Evolutionary conservation across 2,329 filamentous ascomycete genomes (phyloP).

Genomic region (Fulvia fulva): DNA sequence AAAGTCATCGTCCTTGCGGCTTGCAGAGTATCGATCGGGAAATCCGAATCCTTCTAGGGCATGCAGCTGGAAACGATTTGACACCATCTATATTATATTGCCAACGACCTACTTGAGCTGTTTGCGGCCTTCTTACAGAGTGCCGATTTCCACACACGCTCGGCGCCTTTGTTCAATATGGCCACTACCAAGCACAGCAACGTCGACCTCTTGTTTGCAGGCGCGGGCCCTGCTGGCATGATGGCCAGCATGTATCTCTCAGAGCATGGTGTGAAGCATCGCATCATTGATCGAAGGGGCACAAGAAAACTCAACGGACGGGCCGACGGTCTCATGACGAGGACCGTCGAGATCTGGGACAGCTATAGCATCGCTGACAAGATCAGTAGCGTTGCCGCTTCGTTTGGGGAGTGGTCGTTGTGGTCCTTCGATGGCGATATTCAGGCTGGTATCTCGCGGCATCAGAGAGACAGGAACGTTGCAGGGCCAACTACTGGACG

Average conservation of each 20-base stretch:
- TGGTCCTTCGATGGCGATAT: too few species aligned
- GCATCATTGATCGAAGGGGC: conserved; percentile 39
- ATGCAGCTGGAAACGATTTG: not conserved
- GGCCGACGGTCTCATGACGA: conserved; percentile 57
- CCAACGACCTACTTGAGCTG: not conserved
- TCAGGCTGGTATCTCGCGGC: too few species aligned
- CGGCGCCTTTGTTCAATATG: not conserved
- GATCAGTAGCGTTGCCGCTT: conserved; percentile 54
- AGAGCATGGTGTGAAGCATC: conserved; percentile 43
- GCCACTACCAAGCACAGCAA: not conserved
- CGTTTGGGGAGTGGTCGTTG: conserved; percentile 7
- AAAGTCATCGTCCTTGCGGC: not conserved
- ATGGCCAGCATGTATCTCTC: conserved; percentile 50
- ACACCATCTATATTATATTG: not conserved
- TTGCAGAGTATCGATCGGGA: not conserved
- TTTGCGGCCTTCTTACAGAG: too few species aligned
- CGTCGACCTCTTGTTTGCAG: conserved; percentile 47
- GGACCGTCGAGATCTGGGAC: conserved; percentile 69
- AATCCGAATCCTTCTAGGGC: not conserved
- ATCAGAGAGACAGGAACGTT: too few species aligned
- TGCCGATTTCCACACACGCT: too few species aligned
- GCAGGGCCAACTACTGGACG: too few species aligned
- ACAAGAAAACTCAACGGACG: conserved; percentile 35
- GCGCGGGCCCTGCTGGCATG: conserved; percentile 47
- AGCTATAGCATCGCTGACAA: conserved; percentile 63